Evolutionary conservation across 176 grass and related monocot species (phyloP).

Genomic region (Themeda triandra): DNA sequence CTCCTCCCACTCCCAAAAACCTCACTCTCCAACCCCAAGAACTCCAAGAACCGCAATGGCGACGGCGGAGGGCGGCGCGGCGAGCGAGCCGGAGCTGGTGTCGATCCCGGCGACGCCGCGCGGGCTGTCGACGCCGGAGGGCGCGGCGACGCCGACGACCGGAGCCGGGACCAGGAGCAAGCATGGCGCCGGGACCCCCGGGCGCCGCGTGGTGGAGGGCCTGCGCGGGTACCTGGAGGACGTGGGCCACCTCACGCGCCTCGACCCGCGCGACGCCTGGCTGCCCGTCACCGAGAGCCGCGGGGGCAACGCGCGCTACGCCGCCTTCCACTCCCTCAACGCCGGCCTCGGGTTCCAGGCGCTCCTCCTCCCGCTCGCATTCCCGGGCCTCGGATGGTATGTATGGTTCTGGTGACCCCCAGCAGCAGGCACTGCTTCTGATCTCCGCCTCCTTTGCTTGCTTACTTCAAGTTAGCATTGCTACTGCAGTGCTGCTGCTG

Average conservation of each 20-base stretch:
- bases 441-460: neutral
- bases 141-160: slow-evolving; percentile 31
- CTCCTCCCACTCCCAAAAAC: neutral
- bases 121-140: slow-evolving; percentile 62
- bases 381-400: slow-evolving; percentile 81
- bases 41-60: neutral
- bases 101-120: slow-evolving; percentile 84
- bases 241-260: slow-evolving; percentile 87
- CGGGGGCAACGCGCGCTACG: slow-evolving; percentile 86
- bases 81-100: slow-evolving; percentile 76
- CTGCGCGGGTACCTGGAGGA: slow-evolving; percentile 96
- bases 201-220: slow-evolving; percentile 68
- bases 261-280: slow-evolving; percentile 97
- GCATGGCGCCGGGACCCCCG: slow-evolving; percentile 50
- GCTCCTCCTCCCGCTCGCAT: slow-evolving; percentile 88
- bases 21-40: neutral
- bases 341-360: slow-evolving; percentile 95
- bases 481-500: neutral
- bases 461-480: neutral
- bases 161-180: neutral
- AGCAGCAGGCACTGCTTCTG: neutral
- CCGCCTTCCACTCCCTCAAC: slow-evolving; percentile 91
- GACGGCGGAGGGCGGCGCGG: slow-evolving; percentile 16
- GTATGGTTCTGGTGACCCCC: no score
- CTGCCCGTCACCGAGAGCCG: slow-evolving; percentile 95